These are phyloP conservation scores for Angomonas ambiguus DNA, from an alignment of 208 protist genomes.

Conservation along the genomic window DNA sequence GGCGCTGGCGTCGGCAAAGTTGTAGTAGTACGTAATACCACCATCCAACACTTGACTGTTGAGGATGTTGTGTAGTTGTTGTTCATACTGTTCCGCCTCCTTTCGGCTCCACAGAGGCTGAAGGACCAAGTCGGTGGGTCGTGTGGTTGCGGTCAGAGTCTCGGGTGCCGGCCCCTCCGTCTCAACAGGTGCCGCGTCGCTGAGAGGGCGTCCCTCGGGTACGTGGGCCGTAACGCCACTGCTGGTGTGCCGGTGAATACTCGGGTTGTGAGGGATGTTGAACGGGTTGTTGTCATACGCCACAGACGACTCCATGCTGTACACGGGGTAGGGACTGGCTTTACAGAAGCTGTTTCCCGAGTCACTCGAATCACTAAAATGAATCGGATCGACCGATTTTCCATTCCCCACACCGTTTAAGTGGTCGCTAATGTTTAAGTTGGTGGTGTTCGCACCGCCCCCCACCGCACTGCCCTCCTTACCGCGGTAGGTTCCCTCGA, in stretches of 20 bases:
- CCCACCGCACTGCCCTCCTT: neutral
- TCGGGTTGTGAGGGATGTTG: neutral
- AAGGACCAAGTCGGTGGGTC: neutral
- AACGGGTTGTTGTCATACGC: neutral
- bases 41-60: constrained; percentile 31
- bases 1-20: constrained; percentile 44
- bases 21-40: constrained; percentile 52
- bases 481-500: neutral
- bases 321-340: neutral
- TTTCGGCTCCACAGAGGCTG: constrained; percentile 13
- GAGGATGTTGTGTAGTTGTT: constrained; percentile 31
- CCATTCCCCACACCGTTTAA: neutral
- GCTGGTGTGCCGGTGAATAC: neutral
- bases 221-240: neutral
- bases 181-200: neutral
- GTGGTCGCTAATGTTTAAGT: neutral
- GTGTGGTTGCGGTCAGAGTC: neutral
- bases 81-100: constrained; percentile 26
- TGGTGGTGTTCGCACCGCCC: neutral
- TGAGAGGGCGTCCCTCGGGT: neutral
- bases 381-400: neutral
- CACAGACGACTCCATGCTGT: neutral
- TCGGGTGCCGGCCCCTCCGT: neutral
- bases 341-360: neutral
- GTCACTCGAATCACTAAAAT: neutral